Percentiles rank a stretch among this genome's conserved stretches.
Evolutionary conservation across 1,284 basidiomycete genomes (phyloP).

Genomic region (Tylopilus microsporus): DNA sequence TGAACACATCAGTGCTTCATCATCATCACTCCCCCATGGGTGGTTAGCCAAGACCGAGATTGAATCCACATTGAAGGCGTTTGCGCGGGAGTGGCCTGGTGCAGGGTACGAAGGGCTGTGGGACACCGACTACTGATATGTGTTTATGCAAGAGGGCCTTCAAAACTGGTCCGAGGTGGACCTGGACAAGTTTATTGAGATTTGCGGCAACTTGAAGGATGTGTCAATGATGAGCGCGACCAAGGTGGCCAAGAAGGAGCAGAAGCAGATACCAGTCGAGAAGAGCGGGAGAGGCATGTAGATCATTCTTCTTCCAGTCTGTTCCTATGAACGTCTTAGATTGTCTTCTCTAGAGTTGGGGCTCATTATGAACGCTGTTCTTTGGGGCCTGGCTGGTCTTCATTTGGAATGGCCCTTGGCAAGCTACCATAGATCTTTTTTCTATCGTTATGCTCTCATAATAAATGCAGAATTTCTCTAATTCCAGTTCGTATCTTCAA

Average conservation of each 20-base stretch:
- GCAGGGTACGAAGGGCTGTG: constrained; percentile 49
- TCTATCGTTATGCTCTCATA: background rate
- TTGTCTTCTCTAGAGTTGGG: too few relatives aligned
- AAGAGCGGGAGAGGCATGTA: constrained; percentile 81
- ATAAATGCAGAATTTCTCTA: background rate
- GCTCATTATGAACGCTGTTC: too few relatives aligned
- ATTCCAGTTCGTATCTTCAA: background rate
- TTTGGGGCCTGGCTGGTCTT: too few relatives aligned
- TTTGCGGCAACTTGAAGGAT: constrained; percentile 71
- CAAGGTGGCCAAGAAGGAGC: constrained; percentile 37
- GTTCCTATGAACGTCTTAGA: too few relatives aligned
- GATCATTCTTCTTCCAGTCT: too few relatives aligned
- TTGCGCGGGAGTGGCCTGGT: constrained; percentile 38
- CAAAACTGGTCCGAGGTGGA: constrained; percentile 51
- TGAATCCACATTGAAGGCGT: constrained; percentile 38
- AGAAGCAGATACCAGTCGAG: constrained; percentile 74
- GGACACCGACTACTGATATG: constrained; percentile 62
- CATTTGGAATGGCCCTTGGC: too few relatives aligned
- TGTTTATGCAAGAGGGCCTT: constrained; percentile 73
- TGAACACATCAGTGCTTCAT: constrained; percentile 27
- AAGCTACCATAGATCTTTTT: too few relatives aligned
- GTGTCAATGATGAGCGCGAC: constrained; percentile 56
- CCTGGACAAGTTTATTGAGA: constrained; percentile 80
- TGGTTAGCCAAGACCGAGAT: constrained; percentile 31
- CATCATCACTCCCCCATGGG: background rate